Evolutionary conservation across 768 basidiomycete species (phyloP), one percentile per base, ranked within the genome.

Genomic region (Amanita phalloides): DNA sequence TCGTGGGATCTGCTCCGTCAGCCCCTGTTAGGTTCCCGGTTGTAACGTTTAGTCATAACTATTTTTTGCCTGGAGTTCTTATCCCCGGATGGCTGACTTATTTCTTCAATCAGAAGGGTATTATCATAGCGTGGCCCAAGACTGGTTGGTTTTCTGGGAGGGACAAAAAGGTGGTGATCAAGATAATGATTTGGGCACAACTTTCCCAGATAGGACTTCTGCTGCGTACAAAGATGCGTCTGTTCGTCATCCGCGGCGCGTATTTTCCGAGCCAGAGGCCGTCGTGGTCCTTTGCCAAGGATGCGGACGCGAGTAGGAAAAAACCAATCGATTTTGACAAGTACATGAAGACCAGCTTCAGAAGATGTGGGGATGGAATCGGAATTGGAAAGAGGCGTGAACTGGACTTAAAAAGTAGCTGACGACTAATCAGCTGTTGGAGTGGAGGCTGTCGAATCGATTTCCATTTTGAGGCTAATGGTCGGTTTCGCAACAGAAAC

Each of bases 391-490:
- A 47, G 35, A 36, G 2, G 30, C 30, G 32, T n/a, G 20, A 46
- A 32, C 17, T 30, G 13, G 17, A 13, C 4, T 2, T 6, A 23
- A 28, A 23, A 14, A 35, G 35, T n/a, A 36, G 48, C 48, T 49
- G 39, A 50, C 41, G 36, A 33, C 17, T 23, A 52, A 23, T 38
- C 70, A n/a, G 70, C 65, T 51, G 73, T 69, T 9, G 85, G 85
- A 3, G 85, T 87, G 3, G 85, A 86, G 25, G 85, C 85, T 53
- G 79, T 81, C 11, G 85, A 88, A 60, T 88, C 85, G 36, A 17
- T 17, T 17, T 17, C 17, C 17, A 17, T 17, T 17, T 17, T 17
- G 17, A 17, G 17, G 17, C 17, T 17, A 17, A 17, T 17, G 2
- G 55, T 54, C 11, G 57, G 59, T 23, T 17, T 17, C 4, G 63